Evolutionary conservation across 257 asterid species (phyloP).

Genomic region (Solanum pennellii): DNA sequence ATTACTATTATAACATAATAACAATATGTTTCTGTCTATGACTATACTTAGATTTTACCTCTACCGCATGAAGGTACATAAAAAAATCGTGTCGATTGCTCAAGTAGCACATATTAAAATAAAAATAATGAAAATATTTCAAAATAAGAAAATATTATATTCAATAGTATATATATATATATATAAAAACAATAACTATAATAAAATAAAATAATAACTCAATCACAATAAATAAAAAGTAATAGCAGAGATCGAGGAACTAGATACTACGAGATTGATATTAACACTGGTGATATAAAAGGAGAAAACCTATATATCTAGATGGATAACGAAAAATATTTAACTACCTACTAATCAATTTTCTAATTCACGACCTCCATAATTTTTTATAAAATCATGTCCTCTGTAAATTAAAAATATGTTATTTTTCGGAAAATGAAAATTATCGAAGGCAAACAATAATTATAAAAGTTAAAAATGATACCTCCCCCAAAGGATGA

Average conservation of each 20-base stretch:
- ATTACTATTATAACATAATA: neutral
- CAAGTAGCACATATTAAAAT: neutral
- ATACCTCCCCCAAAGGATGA: accelerated
- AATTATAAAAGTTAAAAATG: neutral
- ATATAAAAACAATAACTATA: too few relatives aligned
- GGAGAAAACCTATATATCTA: neutral
- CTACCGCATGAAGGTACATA: neutral
- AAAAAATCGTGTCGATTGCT: too few relatives aligned
- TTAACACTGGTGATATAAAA: too few relatives aligned
- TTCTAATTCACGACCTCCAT: neutral
- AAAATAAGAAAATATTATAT: too few relatives aligned
- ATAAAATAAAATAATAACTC: too few relatives aligned
- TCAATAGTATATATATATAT: neutral
- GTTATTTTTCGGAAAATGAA: neutral
- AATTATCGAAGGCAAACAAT: too few relatives aligned
- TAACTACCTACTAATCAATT: neutral
- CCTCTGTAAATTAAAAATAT: too few relatives aligned
- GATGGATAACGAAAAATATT: too few relatives aligned
- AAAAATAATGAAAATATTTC: too few relatives aligned
- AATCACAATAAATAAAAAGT: neutral
- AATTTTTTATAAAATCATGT: neutral
- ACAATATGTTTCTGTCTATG: neutral
- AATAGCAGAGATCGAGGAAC: neutral
- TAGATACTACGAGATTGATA: too few relatives aligned
- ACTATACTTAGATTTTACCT: too few relatives aligned